Evolutionary conservation across 345 rosid genomes (phyloP), one percentile per base, ranked within the genome.

Genomic region (Bruguiera parviflora): DNA sequence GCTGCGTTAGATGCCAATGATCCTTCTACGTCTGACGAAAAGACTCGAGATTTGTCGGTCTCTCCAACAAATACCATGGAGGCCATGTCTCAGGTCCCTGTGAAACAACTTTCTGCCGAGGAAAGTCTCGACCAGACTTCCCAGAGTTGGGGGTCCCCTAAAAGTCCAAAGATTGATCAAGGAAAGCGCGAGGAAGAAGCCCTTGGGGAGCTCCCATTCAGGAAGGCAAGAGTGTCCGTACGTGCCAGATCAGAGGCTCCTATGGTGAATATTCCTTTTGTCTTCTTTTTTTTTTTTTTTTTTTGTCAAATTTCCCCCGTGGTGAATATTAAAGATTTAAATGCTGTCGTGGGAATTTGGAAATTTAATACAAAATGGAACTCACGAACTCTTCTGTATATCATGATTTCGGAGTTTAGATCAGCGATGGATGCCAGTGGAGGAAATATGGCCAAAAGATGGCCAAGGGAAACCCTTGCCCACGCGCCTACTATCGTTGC

Each of bases 401-500:
- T 43, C 49, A 43, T 43, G 19, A 43, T 32, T 56, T 56, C 55
- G 51, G 58, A 47, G 3, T 56, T 28, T 81, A 93, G 98, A 87
- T 93, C 62, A 84, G 79, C 33, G 98, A 93, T 55, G 98, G 97
- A 58, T 93, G 98, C 58, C 98, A 89, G 43, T 93, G 98, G 98
- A 93, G 98, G 69, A 93, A 93, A 52, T 93, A 93, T 35, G 98
- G 98, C 32, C 98, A 93, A 70, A 93, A 93, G 78, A 84, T 85
- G 79, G 91, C 98, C 0, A 90, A 90, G 78, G 86, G 96, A 0
- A 92, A 90, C 76, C 98, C 96, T 60, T 92, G 93, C 72, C 98
- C 98, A 5, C 82, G 97, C 19, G 97, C 97, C n/a, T 93, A 93
- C 80, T 93, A 93, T 64, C 96, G 98, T 3, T 93, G 98, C 80